Evolutionary conservation across 805 yeast genomes (phyloP), one percentile per base, ranked within the genome.

Genomic region (Myxozyma sirexii): DNA sequence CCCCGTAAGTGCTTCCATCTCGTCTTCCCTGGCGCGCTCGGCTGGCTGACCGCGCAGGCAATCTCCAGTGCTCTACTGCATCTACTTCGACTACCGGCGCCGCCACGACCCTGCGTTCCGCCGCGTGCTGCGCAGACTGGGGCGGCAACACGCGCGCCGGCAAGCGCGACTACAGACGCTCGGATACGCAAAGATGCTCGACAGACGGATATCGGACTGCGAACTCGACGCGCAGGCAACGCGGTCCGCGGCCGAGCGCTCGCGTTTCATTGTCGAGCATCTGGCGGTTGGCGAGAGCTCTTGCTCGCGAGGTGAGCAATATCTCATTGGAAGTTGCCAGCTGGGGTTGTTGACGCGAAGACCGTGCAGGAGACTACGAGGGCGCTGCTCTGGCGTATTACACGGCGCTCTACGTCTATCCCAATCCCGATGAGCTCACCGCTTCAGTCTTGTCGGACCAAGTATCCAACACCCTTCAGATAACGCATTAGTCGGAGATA

Each of bases 351-450:
- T 21, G 3, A 37, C 29, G 21, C 2, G 6, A 19, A 2, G 13
- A 13, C 21, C 13, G 23, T 4, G 33, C 21, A 67, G 90, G 88
- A 74, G 59, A 63, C 50, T 62, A 66, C 56, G 76, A 87, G 65
- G 90, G 87, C 61, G 86, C 97, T 46, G 98, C 99, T 39, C 79
- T 92, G 67, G 82, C 86, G 67, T 94, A 91, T 82, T 94, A 94
- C 83, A 88, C 90, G 75, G 98, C 97, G 13, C 80, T 94, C 72
- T 83, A 90, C 43, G 92, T 91, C 52, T 93, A 92, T 75, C 98
- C 99, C 63, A 87, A 88, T 75, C 99, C 99, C 60, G 86, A 96
- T 57, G 97, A 90, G 70, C 84, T 94, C 69, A 81, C 94, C 72
- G 8, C 53, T 4, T 50, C 62, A 19, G 38, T 57, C 4, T 23